A percentile compares a stretch with the other conserved stretches of the same genome.
These are phyloP conservation scores for Penicillium janthinellum DNA, from an alignment of 2,329 filamentous ascomycete genomes.

Conservation along the genomic window DNA sequence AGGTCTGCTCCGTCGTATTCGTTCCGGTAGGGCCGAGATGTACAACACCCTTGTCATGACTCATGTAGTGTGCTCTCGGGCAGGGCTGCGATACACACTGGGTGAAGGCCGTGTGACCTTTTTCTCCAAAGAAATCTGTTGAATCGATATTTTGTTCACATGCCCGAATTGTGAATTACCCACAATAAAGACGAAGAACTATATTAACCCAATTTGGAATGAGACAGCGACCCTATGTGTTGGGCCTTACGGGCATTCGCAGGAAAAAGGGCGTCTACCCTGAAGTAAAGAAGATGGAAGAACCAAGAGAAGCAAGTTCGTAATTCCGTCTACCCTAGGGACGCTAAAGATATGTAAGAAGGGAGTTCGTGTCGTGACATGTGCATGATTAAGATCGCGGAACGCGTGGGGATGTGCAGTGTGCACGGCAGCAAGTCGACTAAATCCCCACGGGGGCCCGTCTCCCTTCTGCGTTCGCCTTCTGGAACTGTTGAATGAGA, in stretches of 20 bases:
- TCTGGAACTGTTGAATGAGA: slow-evolving; percentile 67
- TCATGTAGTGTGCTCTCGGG: too few relatives aligned
- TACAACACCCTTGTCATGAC: too few relatives aligned
- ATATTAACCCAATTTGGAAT: too few relatives aligned
- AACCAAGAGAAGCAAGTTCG: background rate
- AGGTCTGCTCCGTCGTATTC: background rate
- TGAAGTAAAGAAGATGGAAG: background rate
- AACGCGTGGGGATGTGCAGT: background rate
- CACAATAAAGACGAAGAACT: too few relatives aligned
- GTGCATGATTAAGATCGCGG: background rate
- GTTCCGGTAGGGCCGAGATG: background rate
- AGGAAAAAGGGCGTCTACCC: too few relatives aligned
- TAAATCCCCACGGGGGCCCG: slow-evolving; percentile 41
- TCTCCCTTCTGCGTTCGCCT: slow-evolving; percentile 51
- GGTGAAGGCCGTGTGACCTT: too few relatives aligned
- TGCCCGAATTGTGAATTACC: too few relatives aligned
- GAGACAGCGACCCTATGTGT: too few relatives aligned
- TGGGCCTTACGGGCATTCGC: too few relatives aligned
- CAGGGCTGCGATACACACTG: too few relatives aligned
- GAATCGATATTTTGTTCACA: too few relatives aligned
- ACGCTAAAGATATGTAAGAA: background rate
- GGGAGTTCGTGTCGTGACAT: background rate
- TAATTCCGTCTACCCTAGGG: background rate
- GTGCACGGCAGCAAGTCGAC: background rate
- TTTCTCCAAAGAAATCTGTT: too few relatives aligned